These are phyloP conservation scores for Crithidia mellificae DNA, from an alignment of 208 protist species.

Conservation along the genomic window DNA sequence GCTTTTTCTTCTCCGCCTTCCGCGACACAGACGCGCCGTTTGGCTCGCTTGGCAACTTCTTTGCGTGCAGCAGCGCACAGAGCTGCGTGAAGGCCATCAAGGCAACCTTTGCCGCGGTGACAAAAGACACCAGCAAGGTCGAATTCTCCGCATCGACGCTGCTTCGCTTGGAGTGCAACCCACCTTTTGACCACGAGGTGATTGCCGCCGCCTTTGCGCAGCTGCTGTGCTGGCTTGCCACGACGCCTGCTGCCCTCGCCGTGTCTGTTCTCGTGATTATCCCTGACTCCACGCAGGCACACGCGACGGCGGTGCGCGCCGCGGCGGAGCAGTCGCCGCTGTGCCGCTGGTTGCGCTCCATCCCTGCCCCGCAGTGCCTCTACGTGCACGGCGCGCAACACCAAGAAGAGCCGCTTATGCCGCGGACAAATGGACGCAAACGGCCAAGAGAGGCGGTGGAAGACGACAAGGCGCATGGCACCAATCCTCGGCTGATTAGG, in stretches of 20 bases:
- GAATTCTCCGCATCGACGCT: neutral
- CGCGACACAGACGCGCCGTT: slow-evolving; percentile 47
- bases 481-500: slow-evolving; percentile 12
- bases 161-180: slow-evolving; percentile 41
- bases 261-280: slow-evolving; percentile 41
- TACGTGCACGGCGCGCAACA: slow-evolving; percentile 41
- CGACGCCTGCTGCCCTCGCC: neutral
- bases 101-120: neutral
- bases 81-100: slow-evolving; percentile 11
- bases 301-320: slow-evolving; percentile 31
- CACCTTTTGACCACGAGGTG: slow-evolving; percentile 47
- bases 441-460: neutral
- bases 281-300: slow-evolving; percentile 36
- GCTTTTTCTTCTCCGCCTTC: slow-evolving; percentile 44
- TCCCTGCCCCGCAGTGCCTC: slow-evolving; percentile 19
- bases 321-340: slow-evolving; percentile 32
- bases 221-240: slow-evolving; percentile 30
- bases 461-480: neutral
- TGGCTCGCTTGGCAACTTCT: slow-evolving; percentile 50
- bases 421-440: neutral
- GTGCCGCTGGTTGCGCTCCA: slow-evolving; percentile 32
- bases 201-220: slow-evolving; percentile 40
- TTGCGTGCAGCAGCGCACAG: slow-evolving; percentile 15
- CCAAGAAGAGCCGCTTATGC: slow-evolving; percentile 4
- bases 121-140: no score